phyloP scores from a whole-genome alignment of 2,329 filamentous ascomycete species.

The Aaosphaeria arxii region DNA sequence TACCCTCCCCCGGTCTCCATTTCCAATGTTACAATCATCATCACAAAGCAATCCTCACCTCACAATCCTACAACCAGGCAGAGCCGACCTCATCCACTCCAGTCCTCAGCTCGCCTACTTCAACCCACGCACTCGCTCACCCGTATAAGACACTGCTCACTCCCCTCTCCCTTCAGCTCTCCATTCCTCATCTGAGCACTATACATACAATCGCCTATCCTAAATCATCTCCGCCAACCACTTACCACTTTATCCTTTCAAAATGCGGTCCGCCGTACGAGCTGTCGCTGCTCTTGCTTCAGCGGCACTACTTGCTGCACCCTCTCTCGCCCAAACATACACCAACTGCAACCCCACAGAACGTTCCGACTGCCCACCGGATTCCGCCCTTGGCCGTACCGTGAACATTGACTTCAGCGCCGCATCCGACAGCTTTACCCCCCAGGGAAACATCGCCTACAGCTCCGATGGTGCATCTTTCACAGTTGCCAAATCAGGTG shows the following conservation, averaged over 20 bases:
- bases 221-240: not conserved
- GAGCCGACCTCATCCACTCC: not conserved
- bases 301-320: constrained; percentile 37
- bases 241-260: constrained; percentile 2
- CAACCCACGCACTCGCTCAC: too few species aligned
- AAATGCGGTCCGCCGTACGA: constrained; percentile 32
- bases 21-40: constrained; percentile 17
- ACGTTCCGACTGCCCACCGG: constrained; percentile 62
- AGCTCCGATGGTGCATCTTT: constrained; percentile 74
- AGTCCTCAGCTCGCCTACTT: not conserved
- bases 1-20: constrained; percentile 12
- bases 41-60: constrained; percentile 4
- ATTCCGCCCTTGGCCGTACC: constrained; percentile 80
- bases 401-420: constrained; percentile 79
- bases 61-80: constrained; percentile 1
- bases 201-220: not conserved
- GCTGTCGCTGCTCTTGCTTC: constrained; percentile 39
- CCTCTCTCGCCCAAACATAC: constrained; percentile 51
- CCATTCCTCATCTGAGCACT: not conserved
- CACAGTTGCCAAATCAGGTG: constrained; percentile 72
- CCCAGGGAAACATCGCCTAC: constrained; percentile 70
- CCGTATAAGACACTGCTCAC: not conserved
- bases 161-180: not conserved
- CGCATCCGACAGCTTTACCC: constrained; percentile 72
- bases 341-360: constrained; percentile 55